A percentile compares a stretch with the other conserved stretches of the same genome.
These are phyloP conservation scores for Botrytis deweyae DNA, from an alignment of 2,329 filamentous ascomycete genomes.

Conservation along the genomic window DNA sequence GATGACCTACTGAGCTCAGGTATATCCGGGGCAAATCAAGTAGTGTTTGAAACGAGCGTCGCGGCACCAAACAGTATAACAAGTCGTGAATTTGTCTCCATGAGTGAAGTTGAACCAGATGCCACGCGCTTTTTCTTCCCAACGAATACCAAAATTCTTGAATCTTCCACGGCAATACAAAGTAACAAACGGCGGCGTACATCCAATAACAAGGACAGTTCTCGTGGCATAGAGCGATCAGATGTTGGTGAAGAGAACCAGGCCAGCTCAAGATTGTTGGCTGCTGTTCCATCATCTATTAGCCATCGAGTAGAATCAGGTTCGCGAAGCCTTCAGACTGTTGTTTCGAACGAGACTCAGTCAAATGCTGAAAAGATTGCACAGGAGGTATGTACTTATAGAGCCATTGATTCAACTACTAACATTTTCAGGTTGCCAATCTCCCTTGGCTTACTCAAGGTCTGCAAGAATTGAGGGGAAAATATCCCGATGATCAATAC, in stretches of 20 bases:
- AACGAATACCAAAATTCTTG: slow-evolving; percentile 7
- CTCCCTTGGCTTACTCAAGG: slow-evolving; percentile 18
- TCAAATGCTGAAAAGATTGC: slow-evolving; percentile 1
- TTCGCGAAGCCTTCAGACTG: background rate
- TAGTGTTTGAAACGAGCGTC: slow-evolving; percentile 2
- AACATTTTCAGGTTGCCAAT: slow-evolving; percentile 16
- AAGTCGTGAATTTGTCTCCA: slow-evolving; percentile 14
- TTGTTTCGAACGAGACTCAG: background rate
- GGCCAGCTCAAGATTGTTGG: background rate
- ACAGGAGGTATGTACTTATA: background rate
- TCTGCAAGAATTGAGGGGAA: slow-evolving; percentile 14
- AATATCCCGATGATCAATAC: slow-evolving; percentile 17
- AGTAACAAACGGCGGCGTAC: slow-evolving; percentile 4
- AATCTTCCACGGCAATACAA: slow-evolving; percentile 1
- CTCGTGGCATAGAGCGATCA: background rate
- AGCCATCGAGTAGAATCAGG: background rate
- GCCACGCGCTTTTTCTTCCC: background rate
- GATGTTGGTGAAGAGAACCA: background rate
- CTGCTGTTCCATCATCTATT: background rate
- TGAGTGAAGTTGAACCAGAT: slow-evolving; percentile 18
- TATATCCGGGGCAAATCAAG: background rate
- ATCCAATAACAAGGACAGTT: background rate
- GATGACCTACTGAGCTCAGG: slow-evolving; percentile 7
- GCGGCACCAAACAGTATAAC: background rate
- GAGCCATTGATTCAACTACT: background rate